A percentile compares a stretch with the other conserved stretches of the same genome.
These are phyloP conservation scores for Primulina eburnea DNA, from an alignment of 257 asterid species.

Conservation along the genomic window DNA sequence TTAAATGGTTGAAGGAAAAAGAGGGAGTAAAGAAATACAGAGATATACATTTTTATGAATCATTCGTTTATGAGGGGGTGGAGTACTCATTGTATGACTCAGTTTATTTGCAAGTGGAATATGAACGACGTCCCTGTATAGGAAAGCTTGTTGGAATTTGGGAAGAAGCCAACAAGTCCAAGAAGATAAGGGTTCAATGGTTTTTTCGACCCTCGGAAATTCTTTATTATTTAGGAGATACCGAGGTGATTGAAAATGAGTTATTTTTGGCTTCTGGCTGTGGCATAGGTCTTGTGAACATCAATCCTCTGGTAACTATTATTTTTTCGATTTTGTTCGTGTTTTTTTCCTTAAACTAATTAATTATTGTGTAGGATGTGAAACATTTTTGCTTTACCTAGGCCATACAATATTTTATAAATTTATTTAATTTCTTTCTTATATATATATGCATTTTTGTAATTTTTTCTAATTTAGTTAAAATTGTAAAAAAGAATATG, in stretches of 20 bases:
- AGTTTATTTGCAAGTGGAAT: conserved; percentile 40
- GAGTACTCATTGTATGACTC: conserved; percentile 40
- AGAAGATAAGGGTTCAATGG: conserved; percentile 47
- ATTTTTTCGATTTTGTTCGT: too few relatives aligned
- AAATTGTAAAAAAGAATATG: too few relatives aligned
- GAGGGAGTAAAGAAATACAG: conserved; percentile 27
- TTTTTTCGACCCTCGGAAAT: conserved; percentile 49
- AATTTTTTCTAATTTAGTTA: too few relatives aligned
- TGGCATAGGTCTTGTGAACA: conserved; percentile 44
- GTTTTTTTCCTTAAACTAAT: too few relatives aligned
- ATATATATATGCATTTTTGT: too few relatives aligned
- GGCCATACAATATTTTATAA: too few relatives aligned
- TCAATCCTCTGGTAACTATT: conserved; percentile 45
- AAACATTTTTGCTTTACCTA: too few relatives aligned
- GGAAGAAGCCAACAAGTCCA: conserved; percentile 35
- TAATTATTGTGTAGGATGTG: too few relatives aligned
- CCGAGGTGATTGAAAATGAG: conserved; percentile 33
- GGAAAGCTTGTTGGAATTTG: conserved; percentile 49
- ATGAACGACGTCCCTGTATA: conserved; percentile 29
- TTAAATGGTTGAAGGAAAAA: conserved; percentile 44
- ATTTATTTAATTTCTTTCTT: too few relatives aligned
- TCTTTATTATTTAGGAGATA: conserved; percentile 29
- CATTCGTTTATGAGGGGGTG: conserved; percentile 44
- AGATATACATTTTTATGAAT: conserved; percentile 36
- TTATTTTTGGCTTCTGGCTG: conserved; percentile 48